phyloP scores from a whole-genome alignment of 352 stramenopile species.

The Phytophthora cryptogea region DNA sequence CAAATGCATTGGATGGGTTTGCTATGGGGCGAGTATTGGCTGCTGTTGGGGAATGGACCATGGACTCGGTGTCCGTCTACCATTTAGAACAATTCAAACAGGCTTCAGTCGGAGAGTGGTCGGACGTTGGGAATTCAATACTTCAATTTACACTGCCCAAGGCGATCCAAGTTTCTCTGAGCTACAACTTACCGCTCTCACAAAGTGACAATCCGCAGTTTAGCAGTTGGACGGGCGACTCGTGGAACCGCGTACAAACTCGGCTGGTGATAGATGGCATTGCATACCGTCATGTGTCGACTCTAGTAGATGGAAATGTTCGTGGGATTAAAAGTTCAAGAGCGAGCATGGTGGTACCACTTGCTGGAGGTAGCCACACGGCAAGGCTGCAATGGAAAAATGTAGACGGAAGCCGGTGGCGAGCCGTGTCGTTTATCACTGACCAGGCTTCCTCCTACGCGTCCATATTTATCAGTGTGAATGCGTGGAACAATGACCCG shows the following conservation, averaged over 20 bases:
- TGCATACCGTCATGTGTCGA: conserved; percentile 68
- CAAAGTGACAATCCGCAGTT: conserved; percentile 80
- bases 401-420: conserved; percentile 68
- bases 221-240: conserved; percentile 43
- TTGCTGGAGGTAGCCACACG: conserved; percentile 63
- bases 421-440: conserved; percentile 70
- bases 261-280: conserved; percentile 71
- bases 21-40: conserved; percentile 65
- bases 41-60: conserved; percentile 49
- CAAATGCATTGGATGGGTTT: conserved; percentile 68
- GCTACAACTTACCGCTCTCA: conserved; percentile 73
- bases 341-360: conserved; percentile 65
- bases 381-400: conserved; percentile 80
- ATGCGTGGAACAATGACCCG: conserved; percentile 75
- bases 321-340: conserved; percentile 73
- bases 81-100: conserved; percentile 46
- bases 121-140: conserved; percentile 75
- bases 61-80: conserved; percentile 64
- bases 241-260: conserved; percentile 63
- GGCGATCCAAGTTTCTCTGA: conserved; percentile 59
- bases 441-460: conserved; percentile 67
- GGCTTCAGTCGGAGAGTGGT: conserved; percentile 52
- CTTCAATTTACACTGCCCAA: conserved; percentile 72
- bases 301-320: conserved; percentile 67
- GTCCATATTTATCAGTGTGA: conserved; percentile 71